phyloP scores from a whole-genome alignment of 208 protist genomes.

The Vickermania spadyakhi region DNA sequence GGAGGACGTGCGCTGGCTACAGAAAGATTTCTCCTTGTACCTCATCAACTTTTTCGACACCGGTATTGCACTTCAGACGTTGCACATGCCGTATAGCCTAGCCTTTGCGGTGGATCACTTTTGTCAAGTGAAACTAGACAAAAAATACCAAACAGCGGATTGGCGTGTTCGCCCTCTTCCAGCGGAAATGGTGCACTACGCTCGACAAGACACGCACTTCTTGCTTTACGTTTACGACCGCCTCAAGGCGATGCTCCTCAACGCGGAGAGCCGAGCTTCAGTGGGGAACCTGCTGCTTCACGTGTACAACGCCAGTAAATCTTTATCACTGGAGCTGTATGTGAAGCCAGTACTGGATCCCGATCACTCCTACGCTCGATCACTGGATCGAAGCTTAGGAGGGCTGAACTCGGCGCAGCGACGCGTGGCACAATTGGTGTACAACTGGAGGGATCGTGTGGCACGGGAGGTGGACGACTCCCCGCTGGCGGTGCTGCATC shows the following conservation, averaged over 20 bases:
- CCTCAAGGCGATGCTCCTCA: conserved; percentile 66
- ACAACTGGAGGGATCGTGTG: conserved; percentile 77
- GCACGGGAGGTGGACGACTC: conserved; percentile 80
- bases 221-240: conserved; percentile 96
- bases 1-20: conserved; percentile 96
- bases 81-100: conserved; percentile 89
- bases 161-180: conserved; percentile 97
- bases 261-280: conserved; percentile 58
- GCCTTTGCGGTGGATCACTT: conserved; percentile 93
- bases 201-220: conserved; percentile 97
- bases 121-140: conserved; percentile 92
- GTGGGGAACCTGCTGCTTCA: conserved; percentile 82
- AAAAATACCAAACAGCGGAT: conserved; percentile 97
- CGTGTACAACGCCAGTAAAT: conserved; percentile 69
- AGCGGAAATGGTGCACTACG: conserved; percentile 95
- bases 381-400: conserved; percentile 60
- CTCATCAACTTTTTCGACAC: conserved; percentile 99
- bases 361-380: conserved; percentile 52
- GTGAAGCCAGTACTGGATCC: conserved; percentile 87
- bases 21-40: conserved; percentile 98
- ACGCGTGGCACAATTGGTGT: conserved; percentile 50
- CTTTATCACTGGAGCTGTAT: conserved; percentile 86
- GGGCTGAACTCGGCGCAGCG: conserved; percentile 52
- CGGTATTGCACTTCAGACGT: conserved; percentile 90
- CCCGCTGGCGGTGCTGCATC: conserved; percentile 66